Conservation (phyloP, 345 rosid genomes). For the Triadica sebifera region DNA sequence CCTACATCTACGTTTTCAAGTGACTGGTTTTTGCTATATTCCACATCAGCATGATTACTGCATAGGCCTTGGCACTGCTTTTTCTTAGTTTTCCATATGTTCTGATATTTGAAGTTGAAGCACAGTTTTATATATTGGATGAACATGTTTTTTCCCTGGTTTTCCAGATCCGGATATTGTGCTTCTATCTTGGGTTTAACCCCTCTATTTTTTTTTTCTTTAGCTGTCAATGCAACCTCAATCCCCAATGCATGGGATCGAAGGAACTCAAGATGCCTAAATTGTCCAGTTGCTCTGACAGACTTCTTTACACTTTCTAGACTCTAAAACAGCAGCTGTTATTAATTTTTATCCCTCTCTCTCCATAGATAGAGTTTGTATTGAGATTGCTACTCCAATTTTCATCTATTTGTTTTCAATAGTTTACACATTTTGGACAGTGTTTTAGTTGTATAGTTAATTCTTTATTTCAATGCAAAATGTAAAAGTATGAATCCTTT, state of each 20-base stretch:
- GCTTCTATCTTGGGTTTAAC: neutral
- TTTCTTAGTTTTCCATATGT: neutral
- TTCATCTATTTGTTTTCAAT: neutral
- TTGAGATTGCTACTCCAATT: neutral
- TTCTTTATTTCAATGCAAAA: neutral
- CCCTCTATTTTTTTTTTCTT: no score
- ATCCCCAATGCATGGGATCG: neutral
- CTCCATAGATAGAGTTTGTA: no score
- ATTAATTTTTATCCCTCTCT: no score
- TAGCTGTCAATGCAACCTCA: neutral
- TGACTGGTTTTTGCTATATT: neutral
- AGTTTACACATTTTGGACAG: neutral
- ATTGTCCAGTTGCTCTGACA: neutral
- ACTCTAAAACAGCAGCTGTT: neutral
- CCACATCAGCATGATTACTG: neutral
- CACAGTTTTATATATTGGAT: no score
- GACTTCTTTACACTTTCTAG: neutral
- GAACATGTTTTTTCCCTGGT: neutral
- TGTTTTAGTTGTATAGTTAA: neutral
- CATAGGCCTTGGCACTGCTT: neutral
- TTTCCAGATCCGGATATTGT: neutral
- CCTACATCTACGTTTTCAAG: no score
- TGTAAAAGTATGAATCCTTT: no score
- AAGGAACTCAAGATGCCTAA: neutral
- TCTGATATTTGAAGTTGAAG: neutral